phyloP scores from a whole-genome alignment of 805 yeast species.

The Candida argentea region DNA sequence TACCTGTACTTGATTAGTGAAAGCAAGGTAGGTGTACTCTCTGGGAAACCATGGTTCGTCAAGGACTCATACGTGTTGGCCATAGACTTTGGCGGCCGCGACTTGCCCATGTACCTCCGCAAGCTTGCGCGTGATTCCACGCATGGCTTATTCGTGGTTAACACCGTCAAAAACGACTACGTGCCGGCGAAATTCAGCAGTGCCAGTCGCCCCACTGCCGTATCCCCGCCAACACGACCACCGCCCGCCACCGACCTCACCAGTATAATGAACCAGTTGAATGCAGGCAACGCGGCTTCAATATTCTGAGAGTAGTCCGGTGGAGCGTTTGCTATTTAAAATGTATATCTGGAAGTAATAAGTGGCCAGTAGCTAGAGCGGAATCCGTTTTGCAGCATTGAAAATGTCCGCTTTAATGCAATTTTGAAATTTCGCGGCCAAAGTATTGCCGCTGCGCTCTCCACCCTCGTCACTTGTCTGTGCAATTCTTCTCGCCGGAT shows the following conservation, averaged over 20 bases:
- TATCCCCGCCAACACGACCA: background rate
- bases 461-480: too few relatives aligned
- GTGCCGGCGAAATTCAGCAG: constrained; percentile 9
- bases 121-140: constrained; percentile 6
- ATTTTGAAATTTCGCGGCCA: too few relatives aligned
- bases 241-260: background rate
- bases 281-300: too few relatives aligned
- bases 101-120: constrained; percentile 13
- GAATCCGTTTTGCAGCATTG: too few relatives aligned
- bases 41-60: constrained; percentile 37
- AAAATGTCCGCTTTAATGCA: too few relatives aligned
- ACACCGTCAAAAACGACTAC: constrained; percentile 28
- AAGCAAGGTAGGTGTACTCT: constrained; percentile 51
- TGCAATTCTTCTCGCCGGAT: too few relatives aligned
- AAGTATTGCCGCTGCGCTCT: too few relatives aligned
- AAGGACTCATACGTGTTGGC: constrained; percentile 58
- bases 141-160: constrained; percentile 23
- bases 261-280: constrained; percentile 2
- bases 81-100: constrained; percentile 12
- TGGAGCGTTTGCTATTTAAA: constrained; percentile 1
- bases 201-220: background rate
- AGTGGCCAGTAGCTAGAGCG: too few relatives aligned
- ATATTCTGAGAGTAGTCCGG: too few relatives aligned
- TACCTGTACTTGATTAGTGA: constrained; percentile 36
- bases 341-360: constrained; percentile 1